phyloP scores from a whole-genome alignment of 345 rosid species.

The Dipteronia sinensis region DNA sequence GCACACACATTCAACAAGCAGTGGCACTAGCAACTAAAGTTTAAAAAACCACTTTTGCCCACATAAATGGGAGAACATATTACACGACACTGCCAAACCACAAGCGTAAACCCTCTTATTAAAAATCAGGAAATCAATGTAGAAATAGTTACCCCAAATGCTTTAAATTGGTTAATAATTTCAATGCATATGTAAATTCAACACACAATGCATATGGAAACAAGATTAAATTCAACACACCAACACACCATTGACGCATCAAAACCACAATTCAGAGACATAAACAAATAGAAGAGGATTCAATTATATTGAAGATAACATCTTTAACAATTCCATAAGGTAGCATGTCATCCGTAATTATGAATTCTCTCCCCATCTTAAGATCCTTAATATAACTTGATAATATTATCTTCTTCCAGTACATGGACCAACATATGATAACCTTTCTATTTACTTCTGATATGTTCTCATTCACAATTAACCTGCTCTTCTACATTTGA shows the following conservation, averaged over 20 bases:
- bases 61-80: background rate
- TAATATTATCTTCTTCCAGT: background rate
- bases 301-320: background rate
- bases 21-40: background rate
- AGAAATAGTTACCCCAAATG: background rate
- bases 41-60: background rate
- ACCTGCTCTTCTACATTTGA: background rate
- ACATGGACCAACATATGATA: background rate
- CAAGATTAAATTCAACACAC: background rate
- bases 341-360: background rate
- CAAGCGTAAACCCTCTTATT: background rate
- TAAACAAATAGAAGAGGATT: background rate
- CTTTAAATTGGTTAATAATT: background rate
- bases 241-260: background rate
- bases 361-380: background rate
- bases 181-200: background rate
- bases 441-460: background rate
- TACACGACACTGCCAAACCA: background rate
- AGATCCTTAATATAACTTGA: background rate
- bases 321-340: background rate
- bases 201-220: background rate
- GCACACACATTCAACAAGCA: slow-evolving; percentile 22
- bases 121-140: background rate
- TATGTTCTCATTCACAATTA: background rate
- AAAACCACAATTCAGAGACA: background rate